Base-by-base conservation (phyloP, 2,329 filamentous ascomycete genomes). In the Penicillium sp. region DNA sequence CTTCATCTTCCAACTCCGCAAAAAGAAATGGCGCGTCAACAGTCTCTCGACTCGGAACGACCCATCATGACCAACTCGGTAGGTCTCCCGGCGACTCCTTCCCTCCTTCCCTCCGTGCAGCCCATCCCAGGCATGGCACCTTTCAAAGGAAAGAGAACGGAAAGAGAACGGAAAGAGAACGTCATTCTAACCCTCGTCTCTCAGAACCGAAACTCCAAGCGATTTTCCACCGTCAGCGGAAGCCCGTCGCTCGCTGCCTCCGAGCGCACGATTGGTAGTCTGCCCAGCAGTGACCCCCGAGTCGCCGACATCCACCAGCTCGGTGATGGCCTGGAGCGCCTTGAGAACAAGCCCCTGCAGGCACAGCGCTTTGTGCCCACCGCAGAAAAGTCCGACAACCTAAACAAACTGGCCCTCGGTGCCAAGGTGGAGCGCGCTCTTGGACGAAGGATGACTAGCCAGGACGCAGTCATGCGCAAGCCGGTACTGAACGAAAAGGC, bases 351-450 rank as follows among this genome's bases (percentile, higher is more conserved):
- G 73, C 87, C 87, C 42, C 83, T 95, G 25, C 76, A 82, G 60
- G 82, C 86, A 63, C 91, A 96, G 75, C 86, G 91, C 60, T 91
- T 91, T 65, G 78, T 83, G 49, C 82, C 91, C 56, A 87, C 78
- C 67, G 82, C 86, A 55, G 84, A 92, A 71, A 95, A 95, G 78
- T 82, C 80, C 18, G 87, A 89, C 63, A 85, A 87, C 67, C 78
- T 95, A 71, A 85, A 83, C 75, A 95, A 95, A 75, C 80, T 95
- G 50, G 90, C 90, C 32, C 81, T 95, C 45, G 88, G 90, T 42
- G 90, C 90, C 53, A 95, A 95, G 75, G 81, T 95, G 35, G 90
- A 95, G 69, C 84, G 91, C 53, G 90, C 91, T 20, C 81, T 96
- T 47, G 86, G 86, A 59, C 81, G 90, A 58, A 82, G 91, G 64